These are phyloP conservation scores for Pythium brachiatum DNA, from an alignment of 352 stramenopile genomes.

Conservation along the genomic window DNA sequence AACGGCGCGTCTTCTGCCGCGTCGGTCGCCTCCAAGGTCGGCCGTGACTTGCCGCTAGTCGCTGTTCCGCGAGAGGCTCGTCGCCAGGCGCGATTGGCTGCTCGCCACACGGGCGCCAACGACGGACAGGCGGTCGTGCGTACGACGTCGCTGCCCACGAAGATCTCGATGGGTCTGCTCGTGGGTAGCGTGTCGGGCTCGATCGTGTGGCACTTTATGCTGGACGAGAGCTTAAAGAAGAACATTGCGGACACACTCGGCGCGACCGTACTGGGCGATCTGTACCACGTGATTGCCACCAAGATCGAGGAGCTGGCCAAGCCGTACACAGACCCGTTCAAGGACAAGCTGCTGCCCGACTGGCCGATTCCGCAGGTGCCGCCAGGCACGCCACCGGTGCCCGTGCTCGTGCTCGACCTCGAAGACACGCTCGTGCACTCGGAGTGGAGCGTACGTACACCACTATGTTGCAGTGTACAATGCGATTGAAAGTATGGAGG, in stretches of 20 bases:
- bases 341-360: slow-evolving; percentile 80
- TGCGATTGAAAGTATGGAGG: not conserved
- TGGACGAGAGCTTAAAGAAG: slow-evolving; percentile 57
- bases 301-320: slow-evolving; percentile 71
- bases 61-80: slow-evolving; percentile 60
- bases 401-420: slow-evolving; percentile 80
- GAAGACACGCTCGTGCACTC: slow-evolving; percentile 88
- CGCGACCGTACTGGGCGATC: slow-evolving; percentile 62
- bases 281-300: slow-evolving; percentile 51
- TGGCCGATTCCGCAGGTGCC: slow-evolving; percentile 83
- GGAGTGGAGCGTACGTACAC: slow-evolving; percentile 77
- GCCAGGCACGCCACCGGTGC: slow-evolving; percentile 69
- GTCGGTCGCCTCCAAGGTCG: slow-evolving; percentile 32
- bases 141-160: slow-evolving; percentile 68
- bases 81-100: slow-evolving; percentile 47
- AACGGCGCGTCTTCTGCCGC: not conserved
- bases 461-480: not conserved
- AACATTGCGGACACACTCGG: slow-evolving; percentile 41
- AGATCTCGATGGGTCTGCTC: slow-evolving; percentile 67
- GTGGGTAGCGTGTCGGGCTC: slow-evolving; percentile 60
- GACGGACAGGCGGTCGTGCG: slow-evolving; percentile 43
- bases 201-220: slow-evolving; percentile 69
- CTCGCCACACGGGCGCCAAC: slow-evolving; percentile 31
- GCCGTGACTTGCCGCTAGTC: slow-evolving; percentile 53
- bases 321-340: slow-evolving; percentile 79